phyloP scores from a whole-genome alignment of 1,139 yeast species.

The Suhomyces taliae region DNA sequence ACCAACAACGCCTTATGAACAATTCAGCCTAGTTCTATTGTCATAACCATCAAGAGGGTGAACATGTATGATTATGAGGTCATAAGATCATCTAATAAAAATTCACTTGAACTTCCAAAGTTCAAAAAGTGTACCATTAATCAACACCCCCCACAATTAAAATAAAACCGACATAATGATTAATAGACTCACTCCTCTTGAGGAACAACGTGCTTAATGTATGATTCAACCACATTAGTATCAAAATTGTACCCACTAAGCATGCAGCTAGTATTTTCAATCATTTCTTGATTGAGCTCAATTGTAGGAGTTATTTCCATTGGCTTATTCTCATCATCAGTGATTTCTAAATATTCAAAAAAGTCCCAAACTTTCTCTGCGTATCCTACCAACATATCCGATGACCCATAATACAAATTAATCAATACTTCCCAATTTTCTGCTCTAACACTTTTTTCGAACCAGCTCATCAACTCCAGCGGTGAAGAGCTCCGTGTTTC shows the following conservation, averaged over 20 bases:
- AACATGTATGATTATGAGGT: too few species aligned
- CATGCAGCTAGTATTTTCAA: conserved; percentile 17
- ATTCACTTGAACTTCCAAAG: too few species aligned
- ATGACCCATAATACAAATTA: conserved; percentile 31
- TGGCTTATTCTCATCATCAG: conserved; percentile 11
- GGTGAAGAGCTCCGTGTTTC: not conserved
- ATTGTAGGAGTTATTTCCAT: conserved; percentile 19
- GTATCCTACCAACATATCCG: conserved; percentile 28
- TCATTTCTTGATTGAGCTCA: conserved; percentile 22
- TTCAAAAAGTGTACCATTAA: too few species aligned
- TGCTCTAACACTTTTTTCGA: not conserved
- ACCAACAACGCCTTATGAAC: too few species aligned
- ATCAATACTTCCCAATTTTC: conserved; percentile 19
- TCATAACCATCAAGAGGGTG: too few species aligned
- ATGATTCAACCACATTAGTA: conserved; percentile 23
- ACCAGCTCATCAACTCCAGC: not conserved
- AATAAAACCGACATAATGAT: too few species aligned
- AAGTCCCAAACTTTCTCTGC: conserved; percentile 30
- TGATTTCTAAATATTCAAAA: conserved; percentile 21
- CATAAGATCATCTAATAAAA: too few species aligned
- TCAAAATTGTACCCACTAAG: conserved; percentile 27
- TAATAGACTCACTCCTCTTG: conserved; percentile 1
- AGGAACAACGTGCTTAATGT: conserved; percentile 26
- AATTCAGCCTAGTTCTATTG: too few species aligned
- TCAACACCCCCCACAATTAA: too few species aligned